Evolutionary conservation across 2,329 filamentous ascomycete species (phyloP).

Genomic region (Cryphonectria naterciae): DNA sequence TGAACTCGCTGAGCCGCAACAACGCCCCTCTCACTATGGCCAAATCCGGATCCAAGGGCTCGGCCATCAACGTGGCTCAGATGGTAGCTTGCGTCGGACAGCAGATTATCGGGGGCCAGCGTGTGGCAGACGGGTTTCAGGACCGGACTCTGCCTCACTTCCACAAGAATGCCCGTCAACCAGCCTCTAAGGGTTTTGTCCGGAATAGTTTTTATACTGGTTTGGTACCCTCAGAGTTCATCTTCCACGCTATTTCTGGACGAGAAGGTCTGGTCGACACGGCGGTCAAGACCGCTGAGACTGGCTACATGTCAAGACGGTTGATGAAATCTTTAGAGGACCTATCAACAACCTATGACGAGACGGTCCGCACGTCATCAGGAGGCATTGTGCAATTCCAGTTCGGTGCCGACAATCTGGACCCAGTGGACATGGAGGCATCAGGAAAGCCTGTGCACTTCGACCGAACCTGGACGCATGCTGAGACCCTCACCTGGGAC

Average conservation of each 20-base stretch:
- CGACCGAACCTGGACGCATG: constrained; percentile 84
- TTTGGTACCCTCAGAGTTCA: constrained; percentile 85
- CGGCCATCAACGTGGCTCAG: constrained; percentile 96
- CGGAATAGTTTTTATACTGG: constrained; percentile 97
- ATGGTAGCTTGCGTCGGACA: constrained; percentile 98
- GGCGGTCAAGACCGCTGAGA: constrained; percentile 97
- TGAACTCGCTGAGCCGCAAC: constrained; percentile 84
- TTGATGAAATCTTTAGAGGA: constrained; percentile 98
- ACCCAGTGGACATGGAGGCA: constrained; percentile 97
- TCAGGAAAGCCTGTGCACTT: constrained; percentile 91
- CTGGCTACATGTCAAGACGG: constrained; percentile 97
- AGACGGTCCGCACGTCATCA: constrained; percentile 90
- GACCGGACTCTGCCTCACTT: constrained; percentile 95
- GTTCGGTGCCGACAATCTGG: constrained; percentile 92
- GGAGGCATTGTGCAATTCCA: constrained; percentile 94
- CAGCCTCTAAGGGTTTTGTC: constrained; percentile 96
- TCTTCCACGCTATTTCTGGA: constrained; percentile 98
- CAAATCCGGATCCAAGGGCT: constrained; percentile 94
- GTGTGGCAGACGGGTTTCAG: constrained; percentile 95
- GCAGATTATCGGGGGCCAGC: constrained; percentile 92
- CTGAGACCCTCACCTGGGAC: constrained; percentile 75
- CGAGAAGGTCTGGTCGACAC: constrained; percentile 99
- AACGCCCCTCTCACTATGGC: constrained; percentile 97
- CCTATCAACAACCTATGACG: constrained; percentile 88
- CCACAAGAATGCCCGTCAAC: constrained; percentile 86